These are phyloP conservation scores for Chamaecrista fasciculata DNA, from an alignment of 306 rosid species.

Conservation along the genomic window DNA sequence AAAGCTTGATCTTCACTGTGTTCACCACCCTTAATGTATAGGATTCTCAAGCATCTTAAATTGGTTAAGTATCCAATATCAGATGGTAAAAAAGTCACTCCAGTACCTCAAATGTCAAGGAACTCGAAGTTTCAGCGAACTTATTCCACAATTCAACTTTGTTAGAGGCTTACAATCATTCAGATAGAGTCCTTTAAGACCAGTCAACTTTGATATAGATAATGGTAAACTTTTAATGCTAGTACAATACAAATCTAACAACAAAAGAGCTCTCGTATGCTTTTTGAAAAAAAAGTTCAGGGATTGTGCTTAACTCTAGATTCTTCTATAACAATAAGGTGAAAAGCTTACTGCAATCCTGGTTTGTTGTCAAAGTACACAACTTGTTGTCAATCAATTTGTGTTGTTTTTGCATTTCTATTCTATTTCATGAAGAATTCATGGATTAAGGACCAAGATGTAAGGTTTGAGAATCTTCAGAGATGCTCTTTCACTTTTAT, in stretches of 20 bases:
- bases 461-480: too few relatives aligned
- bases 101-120: conserved; percentile 30
- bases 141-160: not conserved
- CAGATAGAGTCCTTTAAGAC: conserved; percentile 20
- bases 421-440: too few relatives aligned
- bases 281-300: conserved; percentile 16
- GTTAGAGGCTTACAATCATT: conserved; percentile 5
- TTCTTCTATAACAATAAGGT: conserved; percentile 15
- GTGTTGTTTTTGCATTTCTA: too few relatives aligned
- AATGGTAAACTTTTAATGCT: conserved; percentile 16
- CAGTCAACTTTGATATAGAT: conserved; percentile 16
- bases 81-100: conserved; percentile 9
- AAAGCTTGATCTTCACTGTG: not conserved
- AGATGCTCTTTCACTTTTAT: too few relatives aligned
- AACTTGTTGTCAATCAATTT: too few relatives aligned
- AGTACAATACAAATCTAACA: conserved; percentile 28
- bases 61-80: not conserved
- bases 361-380: conserved; percentile 4
- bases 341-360: conserved; percentile 15
- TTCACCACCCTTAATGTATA: not conserved
- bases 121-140: conserved; percentile 27
- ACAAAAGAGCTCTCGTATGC: conserved; percentile 6
- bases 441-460: too few relatives aligned
- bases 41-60: conserved; percentile 26
- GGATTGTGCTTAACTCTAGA: not conserved